Base-by-base conservation (phyloP, 495 filamentous ascomycete genomes). In the Usnea hakonensis region DNA sequence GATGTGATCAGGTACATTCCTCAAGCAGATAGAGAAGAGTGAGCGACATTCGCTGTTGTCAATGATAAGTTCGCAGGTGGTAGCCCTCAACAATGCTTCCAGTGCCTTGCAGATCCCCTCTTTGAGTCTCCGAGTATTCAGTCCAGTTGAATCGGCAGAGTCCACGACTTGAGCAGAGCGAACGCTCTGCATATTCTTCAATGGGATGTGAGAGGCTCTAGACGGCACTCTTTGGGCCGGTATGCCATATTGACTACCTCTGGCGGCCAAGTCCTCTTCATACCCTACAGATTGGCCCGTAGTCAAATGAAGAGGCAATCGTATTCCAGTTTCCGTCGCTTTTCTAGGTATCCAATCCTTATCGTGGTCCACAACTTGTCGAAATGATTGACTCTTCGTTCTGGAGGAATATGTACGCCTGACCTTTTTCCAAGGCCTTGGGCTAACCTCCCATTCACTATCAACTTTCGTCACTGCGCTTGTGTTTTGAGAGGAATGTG, bases 1-100 rank as follows among this genome's bases (percentile, higher is more conserved):
- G 62, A 91, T 86, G 71, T 85, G 88, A 10, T 78, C 75, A 0
- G 88, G 87, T 11, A 90, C 71, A 35, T 80, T 79, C 63, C 84
- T 79, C 36, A 85, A 72, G 60, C 83, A 84, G 76, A 85, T 87
- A 7, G 84, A 82, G n/a, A 89, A 70, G 28, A 91, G 73, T 14
- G 86, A 86, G 35, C 81, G 75, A 21, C 79, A 70, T n/a, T 76
- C 63, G 16, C 19, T 1, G 26, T 21, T 4, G 63, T 66, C 5
- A 23, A 48, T 2, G 68, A 68, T 32, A 54, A 61, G 30, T 8
- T 57, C 50, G 5, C 66, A 57, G 8, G 56, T 61, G 1, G 81
- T 84, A 9, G 77, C 74, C 19, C 71, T 72, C 14, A 85, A 68
- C 28, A 85, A 67, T 28, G 76, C 70, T 56, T 79, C 77, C 9